A percentile compares a stretch with the other conserved stretches of the same genome.
phyloP scores from a whole-genome alignment of 2,329 filamentous ascomycete species.

The Neurospora sp. region DNA sequence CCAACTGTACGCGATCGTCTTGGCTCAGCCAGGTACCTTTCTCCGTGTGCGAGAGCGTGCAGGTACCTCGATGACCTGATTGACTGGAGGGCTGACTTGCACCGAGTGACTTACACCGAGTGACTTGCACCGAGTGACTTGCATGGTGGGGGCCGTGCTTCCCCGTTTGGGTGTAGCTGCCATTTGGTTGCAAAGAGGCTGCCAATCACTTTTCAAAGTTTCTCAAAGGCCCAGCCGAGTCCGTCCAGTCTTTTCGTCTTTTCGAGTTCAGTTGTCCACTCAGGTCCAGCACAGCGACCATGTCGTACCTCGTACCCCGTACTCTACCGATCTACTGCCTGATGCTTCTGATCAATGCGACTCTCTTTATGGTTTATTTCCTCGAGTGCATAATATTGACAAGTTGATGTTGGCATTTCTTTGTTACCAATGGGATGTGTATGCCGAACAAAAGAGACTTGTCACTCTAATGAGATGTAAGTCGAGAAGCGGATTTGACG shows the following conservation, averaged over 20 bases:
- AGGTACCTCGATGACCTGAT: neutral
- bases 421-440: neutral
- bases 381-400: neutral
- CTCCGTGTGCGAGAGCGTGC: neutral
- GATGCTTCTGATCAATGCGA: neutral
- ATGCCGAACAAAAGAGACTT: neutral
- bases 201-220: neutral
- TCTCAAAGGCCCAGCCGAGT: no score
- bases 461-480: neutral
- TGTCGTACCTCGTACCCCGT: neutral
- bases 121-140: neutral
- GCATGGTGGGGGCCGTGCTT: neutral
- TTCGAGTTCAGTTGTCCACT: neutral
- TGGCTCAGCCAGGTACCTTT: neutral
- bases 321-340: neutral
- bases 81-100: neutral
- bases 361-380: neutral
- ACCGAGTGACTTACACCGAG: neutral
- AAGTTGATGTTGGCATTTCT: neutral
- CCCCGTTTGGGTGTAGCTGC: neutral
- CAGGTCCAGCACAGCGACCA: neutral
- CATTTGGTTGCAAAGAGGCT: neutral
- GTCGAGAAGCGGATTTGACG: neutral
- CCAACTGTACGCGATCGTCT: neutral
- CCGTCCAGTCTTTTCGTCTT: no score